These are phyloP conservation scores for Astrothelium subdiscretum DNA, from an alignment of 495 filamentous ascomycete genomes.

Conservation along the genomic window DNA sequence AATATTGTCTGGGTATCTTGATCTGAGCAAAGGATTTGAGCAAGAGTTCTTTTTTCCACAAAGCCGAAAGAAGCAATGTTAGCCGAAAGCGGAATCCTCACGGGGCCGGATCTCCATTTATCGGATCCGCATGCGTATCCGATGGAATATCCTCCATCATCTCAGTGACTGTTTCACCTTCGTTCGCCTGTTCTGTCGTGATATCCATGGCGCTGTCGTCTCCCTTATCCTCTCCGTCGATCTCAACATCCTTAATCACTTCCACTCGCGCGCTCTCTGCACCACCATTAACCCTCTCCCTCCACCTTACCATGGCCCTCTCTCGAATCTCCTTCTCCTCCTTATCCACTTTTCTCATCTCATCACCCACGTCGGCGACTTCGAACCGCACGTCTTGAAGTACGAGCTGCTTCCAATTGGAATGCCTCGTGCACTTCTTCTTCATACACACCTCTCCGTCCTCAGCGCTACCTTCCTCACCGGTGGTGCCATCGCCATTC, in stretches of 20 bases:
- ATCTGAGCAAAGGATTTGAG: background rate
- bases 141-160: background rate
- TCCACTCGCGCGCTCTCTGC: background rate
- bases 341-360: slow-evolving; percentile 25
- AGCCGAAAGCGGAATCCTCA: background rate
- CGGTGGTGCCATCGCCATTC: slow-evolving; percentile 4
- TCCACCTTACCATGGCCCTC: slow-evolving; percentile 18
- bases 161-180: background rate
- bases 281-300: slow-evolving; percentile 1
- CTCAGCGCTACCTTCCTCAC: background rate
- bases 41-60: background rate
- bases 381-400: slow-evolving; percentile 31
- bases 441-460: slow-evolving; percentile 20
- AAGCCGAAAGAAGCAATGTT: background rate
- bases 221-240: background rate
- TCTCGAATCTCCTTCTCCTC: slow-evolving; percentile 26
- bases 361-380: slow-evolving; percentile 25
- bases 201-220: background rate
- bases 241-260: background rate
- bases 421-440: slow-evolving; percentile 29
- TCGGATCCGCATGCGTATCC: background rate
- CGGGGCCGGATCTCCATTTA: background rate
- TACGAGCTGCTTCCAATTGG: slow-evolving; percentile 28
- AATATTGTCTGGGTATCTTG: background rate
- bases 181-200: background rate